Evolutionary conservation across 768 basidiomycete genomes (phyloP), one percentile per base, ranked within the genome.

Genomic region (Lactarius hatsudake): DNA sequence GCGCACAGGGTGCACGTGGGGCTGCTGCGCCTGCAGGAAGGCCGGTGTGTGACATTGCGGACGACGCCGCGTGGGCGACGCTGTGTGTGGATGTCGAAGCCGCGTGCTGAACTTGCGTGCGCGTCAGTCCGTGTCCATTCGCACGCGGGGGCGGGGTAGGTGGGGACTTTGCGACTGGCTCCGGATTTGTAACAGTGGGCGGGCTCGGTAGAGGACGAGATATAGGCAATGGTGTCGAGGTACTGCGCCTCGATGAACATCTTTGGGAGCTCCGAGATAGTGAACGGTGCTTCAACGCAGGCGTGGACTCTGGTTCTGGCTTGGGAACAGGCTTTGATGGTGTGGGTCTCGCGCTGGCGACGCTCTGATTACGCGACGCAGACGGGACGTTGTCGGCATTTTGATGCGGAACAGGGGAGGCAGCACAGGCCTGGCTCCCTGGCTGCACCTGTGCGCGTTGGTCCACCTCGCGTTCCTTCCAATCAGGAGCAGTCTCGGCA

Each of bases 181-280:
- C 65, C 51, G 65, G 32, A 17, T 58, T 48, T 40, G 67, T 68
- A 18, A 68, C n/a, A 48, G 54, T 32, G 12, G 68, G 68, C 3
- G 68, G 66, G 48, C 58, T 67, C 1, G 68, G 68, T 6, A 69
- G 64, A 28, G 69, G 69, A 40, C 69, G 69, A 5, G 68, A 58
- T 30, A 67, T 43, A 10, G 65, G 68, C 6, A 67, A 20, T 5
- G 68, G 66, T 5, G 66, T 62, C 5, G 68, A 69, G 23, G 61
- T 26, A 36, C 68, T 69, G 36, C 68, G 65, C 32, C 61, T 18
- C 18, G 65, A 17, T 8, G 7, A 45, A 30, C 23, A 38, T 42
- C 26, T 63, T 40, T 63, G 42, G 10, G 62, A 48, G 28, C 51
- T 12, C 30, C 38, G 60, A 20, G 68, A 67, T 20, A 18, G n/a